Base-by-base conservation (phyloP, 208 protist species). In the Zelonia costaricensis region DNA sequence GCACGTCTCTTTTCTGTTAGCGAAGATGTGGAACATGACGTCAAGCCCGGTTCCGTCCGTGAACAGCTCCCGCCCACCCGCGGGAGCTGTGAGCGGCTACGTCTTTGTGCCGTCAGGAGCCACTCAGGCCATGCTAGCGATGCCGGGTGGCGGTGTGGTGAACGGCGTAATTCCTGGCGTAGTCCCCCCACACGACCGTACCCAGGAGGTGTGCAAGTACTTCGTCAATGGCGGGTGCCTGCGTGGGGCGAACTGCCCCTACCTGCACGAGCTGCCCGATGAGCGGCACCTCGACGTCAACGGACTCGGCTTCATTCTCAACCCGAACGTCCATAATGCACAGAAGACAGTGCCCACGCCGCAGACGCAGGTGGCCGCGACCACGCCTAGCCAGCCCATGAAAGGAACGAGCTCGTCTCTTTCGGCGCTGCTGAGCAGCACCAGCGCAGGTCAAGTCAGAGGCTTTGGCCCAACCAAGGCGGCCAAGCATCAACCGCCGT, bases 271-370 rank as follows among this genome's bases (percentile, higher is more conserved):
- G 66, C 69, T 95, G 33, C 89, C 89, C 16, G 89, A 95, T 49
- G 89, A 95, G 74, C 89, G 89, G 7, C 86, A 95, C 67, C 66
- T 95, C 27, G 89, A 95, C 46, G 86, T 93, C 39, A 91, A 91
- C 39, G 89, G 89, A 9, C 64, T 87, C 10, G 89, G 89, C 9
- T 95, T 93, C 55, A 93, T 95, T 73, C 64, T 95, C 30, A 93
- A 95, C 38, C 80, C 86, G 13, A 92, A 93, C 43, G 89, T 93
- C 10, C 89, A 95, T 54, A 95, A 95, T 55, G 86, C 86, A 10
- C 86, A 92, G 63, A 91, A 92, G 67, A 88, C 86, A 36, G 78
- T 95, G 16, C 42, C 82, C 30, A 51, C 82, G n/a, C 62, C 61
- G 30, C 62, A 63, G 70, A 63, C 66, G 43, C 51, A 49, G 47